Evolutionary conservation across 495 filamentous ascomycete species (phyloP).

Genomic region (Saxophila tyrrhenica): DNA sequence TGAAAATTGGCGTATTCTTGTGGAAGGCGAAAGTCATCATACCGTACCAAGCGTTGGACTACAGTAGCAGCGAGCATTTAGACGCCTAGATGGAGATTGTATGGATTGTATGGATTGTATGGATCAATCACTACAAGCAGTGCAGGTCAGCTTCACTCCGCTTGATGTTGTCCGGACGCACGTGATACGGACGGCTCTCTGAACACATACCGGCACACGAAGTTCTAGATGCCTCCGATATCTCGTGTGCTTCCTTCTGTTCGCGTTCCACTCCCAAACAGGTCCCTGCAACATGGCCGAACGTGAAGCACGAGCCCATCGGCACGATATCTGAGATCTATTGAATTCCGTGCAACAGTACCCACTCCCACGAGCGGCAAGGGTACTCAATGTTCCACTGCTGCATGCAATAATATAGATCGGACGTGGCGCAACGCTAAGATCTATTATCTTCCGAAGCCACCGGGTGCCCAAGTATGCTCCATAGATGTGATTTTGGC

Average conservation of each 20-base stretch:
- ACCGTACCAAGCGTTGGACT: background rate
- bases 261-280: too few relatives aligned
- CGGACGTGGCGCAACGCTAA: background rate
- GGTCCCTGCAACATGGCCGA: too few relatives aligned
- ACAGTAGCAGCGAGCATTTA: background rate
- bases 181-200: too few relatives aligned
- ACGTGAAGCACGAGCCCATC: background rate
- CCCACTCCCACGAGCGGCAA: background rate
- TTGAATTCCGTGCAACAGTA: background rate
- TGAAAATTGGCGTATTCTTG: background rate
- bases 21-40: background rate
- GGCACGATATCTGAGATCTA: background rate
- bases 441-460: background rate
- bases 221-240: too few relatives aligned
- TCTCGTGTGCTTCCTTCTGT: too few relatives aligned
- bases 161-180: too few relatives aligned
- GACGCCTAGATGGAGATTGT: background rate
- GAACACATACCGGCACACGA: too few relatives aligned
- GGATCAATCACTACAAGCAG: too few relatives aligned
- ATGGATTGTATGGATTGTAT: too few relatives aligned
- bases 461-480: background rate
- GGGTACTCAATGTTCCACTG: background rate
- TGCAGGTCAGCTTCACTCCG: too few relatives aligned
- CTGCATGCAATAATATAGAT: background rate
- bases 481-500: too few relatives aligned